phyloP scores from a whole-genome alignment of 2,329 filamentous ascomycete genomes.

The Cordyceps cicadae region DNA sequence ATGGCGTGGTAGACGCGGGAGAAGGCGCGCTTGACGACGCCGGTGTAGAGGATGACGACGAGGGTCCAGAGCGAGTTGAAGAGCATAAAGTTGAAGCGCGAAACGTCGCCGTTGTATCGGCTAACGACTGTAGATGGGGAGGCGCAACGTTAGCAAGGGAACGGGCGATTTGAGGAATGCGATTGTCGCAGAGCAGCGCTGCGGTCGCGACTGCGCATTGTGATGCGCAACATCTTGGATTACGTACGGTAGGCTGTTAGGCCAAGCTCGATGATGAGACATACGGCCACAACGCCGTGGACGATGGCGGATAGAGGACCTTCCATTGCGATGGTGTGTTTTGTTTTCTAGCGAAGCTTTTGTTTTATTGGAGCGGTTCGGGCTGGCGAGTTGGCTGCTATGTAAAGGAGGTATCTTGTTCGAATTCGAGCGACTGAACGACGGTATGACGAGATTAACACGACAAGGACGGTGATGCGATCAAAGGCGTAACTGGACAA shows the following conservation, averaged over 20 bases:
- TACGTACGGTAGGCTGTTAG: slow-evolving; percentile 62
- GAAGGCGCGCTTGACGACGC: slow-evolving; percentile 56
- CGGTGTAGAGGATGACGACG: slow-evolving; percentile 61
- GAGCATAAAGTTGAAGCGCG: slow-evolving; percentile 68
- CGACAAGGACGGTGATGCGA: neutral
- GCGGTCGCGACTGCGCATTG: neutral
- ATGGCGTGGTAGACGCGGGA: slow-evolving; percentile 54
- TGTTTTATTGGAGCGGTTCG: too few species aligned
- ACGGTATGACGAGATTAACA: neutral
- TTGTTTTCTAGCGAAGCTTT: neutral
- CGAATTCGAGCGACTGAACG: neutral
- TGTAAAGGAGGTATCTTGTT: neutral
- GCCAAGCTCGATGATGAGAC: slow-evolving; percentile 68
- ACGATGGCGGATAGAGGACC: slow-evolving; percentile 46
- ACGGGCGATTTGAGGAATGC: too few species aligned
- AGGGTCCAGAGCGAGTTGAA: slow-evolving; percentile 73
- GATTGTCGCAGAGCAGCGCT: neutral
- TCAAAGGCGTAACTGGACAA: neutral
- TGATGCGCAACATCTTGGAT: neutral
- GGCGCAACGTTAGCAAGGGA: neutral
- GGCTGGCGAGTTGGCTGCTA: neutral
- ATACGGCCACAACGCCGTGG: slow-evolving; percentile 57
- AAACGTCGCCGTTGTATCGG: slow-evolving; percentile 25
- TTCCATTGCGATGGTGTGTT: slow-evolving; percentile 33
- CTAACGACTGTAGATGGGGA: slow-evolving; percentile 41